A percentile compares a stretch with the other conserved stretches of the same genome.
These are phyloP conservation scores for Stemphylium lycopersici DNA, from an alignment of 2,329 filamentous ascomycete species.

Conservation along the genomic window DNA sequence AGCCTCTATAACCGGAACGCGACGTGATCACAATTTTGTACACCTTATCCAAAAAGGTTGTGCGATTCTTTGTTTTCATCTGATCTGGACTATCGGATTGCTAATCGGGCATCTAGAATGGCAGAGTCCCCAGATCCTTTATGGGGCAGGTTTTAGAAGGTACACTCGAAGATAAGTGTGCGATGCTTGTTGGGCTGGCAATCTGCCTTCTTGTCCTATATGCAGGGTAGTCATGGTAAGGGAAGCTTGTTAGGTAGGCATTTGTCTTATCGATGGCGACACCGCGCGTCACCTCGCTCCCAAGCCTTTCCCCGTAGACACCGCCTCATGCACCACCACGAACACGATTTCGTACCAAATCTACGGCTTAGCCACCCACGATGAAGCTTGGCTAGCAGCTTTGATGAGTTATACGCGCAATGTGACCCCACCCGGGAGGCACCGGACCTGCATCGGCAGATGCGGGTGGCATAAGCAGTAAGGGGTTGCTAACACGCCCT, in stretches of 20 bases:
- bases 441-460: conserved; percentile 6
- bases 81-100: no score
- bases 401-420: neutral
- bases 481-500: conserved; percentile 1
- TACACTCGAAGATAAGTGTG: neutral
- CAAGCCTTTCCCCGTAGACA: neutral
- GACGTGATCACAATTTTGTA: neutral
- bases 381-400: no score
- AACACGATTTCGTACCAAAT: neutral
- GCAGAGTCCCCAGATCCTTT: no score
- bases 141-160: neutral
- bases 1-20: neutral
- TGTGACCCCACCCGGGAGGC: neutral
- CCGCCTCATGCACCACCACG: neutral
- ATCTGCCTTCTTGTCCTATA: no score
- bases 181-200: neutral
- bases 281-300: neutral
- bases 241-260: no score
- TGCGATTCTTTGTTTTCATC: neutral
- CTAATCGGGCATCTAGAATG: neutral
- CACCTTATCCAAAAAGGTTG: neutral
- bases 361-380: neutral
- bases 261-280: conserved; percentile 1
- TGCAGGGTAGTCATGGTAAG: no score
- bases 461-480: neutral